These are phyloP conservation scores for Grosmannia huntii DNA, from an alignment of 2,329 filamentous ascomycete genomes.

Conservation along the genomic window DNA sequence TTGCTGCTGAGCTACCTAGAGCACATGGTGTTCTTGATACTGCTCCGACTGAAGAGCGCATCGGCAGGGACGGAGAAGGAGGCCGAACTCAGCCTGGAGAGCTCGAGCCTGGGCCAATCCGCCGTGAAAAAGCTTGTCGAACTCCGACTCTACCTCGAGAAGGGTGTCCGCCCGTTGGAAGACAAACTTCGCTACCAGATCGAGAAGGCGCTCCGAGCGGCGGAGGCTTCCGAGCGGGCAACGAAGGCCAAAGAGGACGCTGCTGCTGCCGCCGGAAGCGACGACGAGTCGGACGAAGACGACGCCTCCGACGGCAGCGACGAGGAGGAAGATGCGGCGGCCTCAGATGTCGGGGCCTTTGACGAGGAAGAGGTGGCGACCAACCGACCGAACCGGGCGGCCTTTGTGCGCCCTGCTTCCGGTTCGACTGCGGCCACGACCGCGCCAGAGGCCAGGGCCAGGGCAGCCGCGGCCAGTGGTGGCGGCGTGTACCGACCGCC, in stretches of 20 bases:
- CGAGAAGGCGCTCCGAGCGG: constrained; percentile 82
- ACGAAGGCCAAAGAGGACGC: constrained; percentile 22
- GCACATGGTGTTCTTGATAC: constrained; percentile 77
- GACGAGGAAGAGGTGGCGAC: constrained; percentile 3
- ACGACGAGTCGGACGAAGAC: constrained; percentile 16
- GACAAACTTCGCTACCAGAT: constrained; percentile 89
- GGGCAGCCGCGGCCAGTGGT: not conserved
- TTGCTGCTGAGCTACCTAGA: constrained; percentile 93
- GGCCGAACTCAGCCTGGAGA: constrained; percentile 16
- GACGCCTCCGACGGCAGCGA: constrained; percentile 14
- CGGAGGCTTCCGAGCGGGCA: constrained; percentile 55
- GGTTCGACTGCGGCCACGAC: not conserved
- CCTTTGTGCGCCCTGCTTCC: constrained; percentile 20
- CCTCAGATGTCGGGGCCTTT: not conserved
- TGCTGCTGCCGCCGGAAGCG: constrained; percentile 21
- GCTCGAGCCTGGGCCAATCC: constrained; percentile 42
- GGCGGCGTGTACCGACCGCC: constrained; percentile 71
- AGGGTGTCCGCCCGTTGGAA: constrained; percentile 81
- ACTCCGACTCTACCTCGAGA: constrained; percentile 83
- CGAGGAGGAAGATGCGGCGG: constrained; percentile 2
- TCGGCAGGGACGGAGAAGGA: constrained; percentile 11
- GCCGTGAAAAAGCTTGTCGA: constrained; percentile 82
- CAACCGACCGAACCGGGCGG: constrained; percentile 21
- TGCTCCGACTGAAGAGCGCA: constrained; percentile 61
- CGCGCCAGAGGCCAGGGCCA: not conserved